A percentile compares a stretch with the other conserved stretches of the same genome.
Conservation (phyloP, 2,329 filamentous ascomycete species). For the Aspergillus ruber region DNA sequence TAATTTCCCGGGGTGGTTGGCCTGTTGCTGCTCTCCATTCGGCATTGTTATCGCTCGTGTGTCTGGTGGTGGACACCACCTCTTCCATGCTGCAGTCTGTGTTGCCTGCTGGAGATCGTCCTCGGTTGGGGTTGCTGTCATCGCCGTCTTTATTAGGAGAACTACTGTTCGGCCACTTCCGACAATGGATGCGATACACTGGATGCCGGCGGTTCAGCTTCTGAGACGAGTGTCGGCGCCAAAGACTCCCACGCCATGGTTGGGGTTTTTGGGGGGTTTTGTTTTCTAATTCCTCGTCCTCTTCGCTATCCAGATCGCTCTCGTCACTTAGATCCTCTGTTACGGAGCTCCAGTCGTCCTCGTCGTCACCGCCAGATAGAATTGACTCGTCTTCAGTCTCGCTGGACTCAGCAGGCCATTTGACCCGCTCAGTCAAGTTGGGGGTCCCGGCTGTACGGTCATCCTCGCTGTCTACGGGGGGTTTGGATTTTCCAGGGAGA, state of each 20-base stretch:
- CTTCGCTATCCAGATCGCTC: conserved; percentile 13
- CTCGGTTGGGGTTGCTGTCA: conserved; percentile 4
- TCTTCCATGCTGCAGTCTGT: conserved; percentile 11
- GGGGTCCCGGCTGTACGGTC: background rate
- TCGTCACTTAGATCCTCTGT: background rate
- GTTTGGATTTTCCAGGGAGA: background rate
- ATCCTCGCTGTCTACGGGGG: background rate
- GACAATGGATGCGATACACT: conserved; percentile 21
- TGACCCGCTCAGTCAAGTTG: background rate
- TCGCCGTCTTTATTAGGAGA: background rate
- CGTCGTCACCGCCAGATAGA: background rate
- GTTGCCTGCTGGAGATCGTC: conserved; percentile 10
- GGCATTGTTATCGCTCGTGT: conserved; percentile 5
- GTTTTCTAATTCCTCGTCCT: conserved; percentile 20
- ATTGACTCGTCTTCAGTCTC: background rate
- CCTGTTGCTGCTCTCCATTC: conserved; percentile 2
- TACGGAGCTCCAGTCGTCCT: background rate
- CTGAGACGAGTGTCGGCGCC: conserved; percentile 13
- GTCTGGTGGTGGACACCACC: conserved; percentile 16
- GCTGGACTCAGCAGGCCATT: conserved; percentile 11
- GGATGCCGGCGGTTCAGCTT: conserved; percentile 11
- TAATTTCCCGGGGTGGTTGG: conserved; percentile 1
- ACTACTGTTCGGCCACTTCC: conserved; percentile 13
- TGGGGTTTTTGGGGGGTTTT: conserved; percentile 14
- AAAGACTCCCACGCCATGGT: conserved; percentile 13